Conservation (phyloP, 768 basidiomycete genomes). For the Heimioporus sp. region DNA sequence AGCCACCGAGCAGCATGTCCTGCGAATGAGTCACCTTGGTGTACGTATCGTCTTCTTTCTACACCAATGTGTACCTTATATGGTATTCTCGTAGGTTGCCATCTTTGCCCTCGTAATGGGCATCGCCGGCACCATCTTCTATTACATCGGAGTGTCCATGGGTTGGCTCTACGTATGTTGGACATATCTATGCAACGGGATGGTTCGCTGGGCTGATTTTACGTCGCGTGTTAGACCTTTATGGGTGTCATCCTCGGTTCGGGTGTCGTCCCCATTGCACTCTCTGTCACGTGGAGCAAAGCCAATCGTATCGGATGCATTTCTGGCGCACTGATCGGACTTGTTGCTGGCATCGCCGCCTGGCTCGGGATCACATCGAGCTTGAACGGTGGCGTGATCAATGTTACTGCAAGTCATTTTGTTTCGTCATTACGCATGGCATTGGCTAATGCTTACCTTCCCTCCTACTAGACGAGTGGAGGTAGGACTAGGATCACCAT, state of each 20-base stretch:
- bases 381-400: slow-evolving; percentile 68
- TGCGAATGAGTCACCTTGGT: slow-evolving; percentile 66
- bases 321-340: slow-evolving; percentile 67
- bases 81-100: slow-evolving; percentile 44
- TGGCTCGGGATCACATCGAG: slow-evolving; percentile 84
- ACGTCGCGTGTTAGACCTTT: slow-evolving; percentile 54
- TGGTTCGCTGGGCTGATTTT: neutral
- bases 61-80: neutral
- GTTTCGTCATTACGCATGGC: neutral
- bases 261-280: slow-evolving; percentile 83
- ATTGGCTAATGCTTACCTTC: neutral
- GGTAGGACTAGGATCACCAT: slow-evolving; percentile 39
- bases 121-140: slow-evolving; percentile 82
- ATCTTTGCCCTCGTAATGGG: slow-evolving; percentile 77
- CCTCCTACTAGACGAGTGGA: slow-evolving; percentile 42
- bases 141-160: slow-evolving; percentile 88
- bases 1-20: slow-evolving; percentile 72
- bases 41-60: slow-evolving; percentile 32
- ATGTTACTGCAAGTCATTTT: slow-evolving; percentile 52
- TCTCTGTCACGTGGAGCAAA: slow-evolving; percentile 81
- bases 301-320: slow-evolving; percentile 87
- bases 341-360: slow-evolving; percentile 65
- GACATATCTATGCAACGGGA: neutral
- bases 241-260: slow-evolving; percentile 88
- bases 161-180: slow-evolving; percentile 84